phyloP scores from a whole-genome alignment of 2,329 filamentous ascomycete genomes.

The Talaromyces sp. region DNA sequence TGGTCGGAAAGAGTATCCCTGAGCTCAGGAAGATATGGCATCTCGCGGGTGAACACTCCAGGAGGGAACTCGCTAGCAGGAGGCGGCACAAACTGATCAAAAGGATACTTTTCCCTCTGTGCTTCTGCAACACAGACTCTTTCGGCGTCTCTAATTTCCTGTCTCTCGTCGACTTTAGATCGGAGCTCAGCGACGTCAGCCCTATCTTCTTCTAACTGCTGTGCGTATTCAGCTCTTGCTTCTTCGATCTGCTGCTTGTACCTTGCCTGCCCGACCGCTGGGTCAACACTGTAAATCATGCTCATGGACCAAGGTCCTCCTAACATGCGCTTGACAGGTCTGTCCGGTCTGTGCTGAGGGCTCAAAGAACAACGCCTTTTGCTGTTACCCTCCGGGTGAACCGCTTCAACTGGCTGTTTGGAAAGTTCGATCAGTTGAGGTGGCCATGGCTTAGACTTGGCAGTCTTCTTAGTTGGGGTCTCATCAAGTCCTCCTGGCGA shows the following conservation, averaged over 20 bases:
- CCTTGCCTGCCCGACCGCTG: constrained; percentile 3
- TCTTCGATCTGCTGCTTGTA: constrained; percentile 8
- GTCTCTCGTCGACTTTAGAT: neutral
- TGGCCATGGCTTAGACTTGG: neutral
- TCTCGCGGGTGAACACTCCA: too few species aligned
- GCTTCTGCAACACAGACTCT: neutral
- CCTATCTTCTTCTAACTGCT: constrained; percentile 8
- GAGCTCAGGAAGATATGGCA: too few species aligned
- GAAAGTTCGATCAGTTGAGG: neutral
- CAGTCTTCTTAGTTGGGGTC: neutral
- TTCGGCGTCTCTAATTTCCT: neutral
- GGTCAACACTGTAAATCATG: neutral
- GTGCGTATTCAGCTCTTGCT: constrained; percentile 8
- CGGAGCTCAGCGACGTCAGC: neutral
- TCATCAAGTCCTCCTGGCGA: neutral
- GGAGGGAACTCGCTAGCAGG: too few species aligned
- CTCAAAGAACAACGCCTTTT: neutral
- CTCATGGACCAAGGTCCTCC: constrained; percentile 10
- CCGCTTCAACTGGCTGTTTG: neutral
- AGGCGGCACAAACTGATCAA: too few species aligned
- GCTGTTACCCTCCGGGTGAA: neutral
- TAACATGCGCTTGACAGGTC: constrained; percentile 4
- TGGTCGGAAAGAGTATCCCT: too few species aligned
- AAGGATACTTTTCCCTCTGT: neutral
- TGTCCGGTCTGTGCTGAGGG: neutral